Evolutionary conservation across 2,329 filamentous ascomycete species (phyloP), one percentile per base, ranked within the genome.

Genomic region (Pseudocercospora vitis): DNA sequence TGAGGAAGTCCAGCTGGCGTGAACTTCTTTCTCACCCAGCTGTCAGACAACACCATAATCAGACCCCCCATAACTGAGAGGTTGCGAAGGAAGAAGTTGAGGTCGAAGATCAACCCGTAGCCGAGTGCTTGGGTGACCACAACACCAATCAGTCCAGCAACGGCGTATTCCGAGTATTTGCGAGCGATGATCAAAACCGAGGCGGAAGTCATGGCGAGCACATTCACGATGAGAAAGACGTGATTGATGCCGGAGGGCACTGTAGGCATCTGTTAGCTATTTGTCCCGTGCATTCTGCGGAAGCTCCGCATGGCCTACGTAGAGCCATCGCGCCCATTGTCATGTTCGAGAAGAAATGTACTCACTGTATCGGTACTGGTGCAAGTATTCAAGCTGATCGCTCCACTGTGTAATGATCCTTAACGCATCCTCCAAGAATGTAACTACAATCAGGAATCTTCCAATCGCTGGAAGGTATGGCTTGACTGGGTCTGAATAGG

Each of bases 41-140:
- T 95, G 77, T 99, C 94, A 33, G 91, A 96, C 44, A 99, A 81
- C 16, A 99, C 94, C 94, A 99, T 97, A 66, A 99, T 82, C 39
- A 99, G 83, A 56, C 94, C 94, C 65, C 94, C 94, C 79, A 97
- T 92, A 67, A 99, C 94, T 62, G 91, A 96, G 58, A 99, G 81
- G 72, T 99, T 99, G 76, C 94, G 91, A 61, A 99, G 87, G 85
- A 99, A 99, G 81, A 99, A 99, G 84, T 97, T 99, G 70, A 97
- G 83, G 74, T 99, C 94, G 73, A 99, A 97, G 74, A 99, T 96
- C 59, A 99, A 83, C 55, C 94, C 94, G 73, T 99, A 99, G 65
- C 94, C 94, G 52, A 99, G 83, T 16, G 92, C 94, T 76, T 99
- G 94, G 28, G 91, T 87, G 58, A 99, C 74, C 48, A 99, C 92